phyloP scores from a whole-genome alignment of 352 stramenopile species.

The Phytophthora foliorum region DNA sequence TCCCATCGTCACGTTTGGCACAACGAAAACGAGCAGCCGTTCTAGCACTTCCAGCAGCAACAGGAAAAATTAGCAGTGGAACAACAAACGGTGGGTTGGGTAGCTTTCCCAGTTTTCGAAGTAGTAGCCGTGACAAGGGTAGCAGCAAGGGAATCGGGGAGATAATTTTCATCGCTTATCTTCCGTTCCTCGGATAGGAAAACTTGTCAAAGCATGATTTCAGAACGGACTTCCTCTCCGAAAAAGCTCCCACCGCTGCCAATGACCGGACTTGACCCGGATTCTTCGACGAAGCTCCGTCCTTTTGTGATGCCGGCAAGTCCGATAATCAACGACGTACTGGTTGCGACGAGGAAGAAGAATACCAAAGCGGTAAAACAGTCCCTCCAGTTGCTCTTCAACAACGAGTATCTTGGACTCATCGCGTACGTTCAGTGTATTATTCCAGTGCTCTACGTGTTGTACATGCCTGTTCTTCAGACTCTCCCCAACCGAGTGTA shows the following conservation, averaged over 20 bases:
- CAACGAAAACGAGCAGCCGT: slow-evolving; percentile 9
- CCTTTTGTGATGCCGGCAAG: slow-evolving; percentile 2
- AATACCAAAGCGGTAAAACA: slow-evolving; percentile 36
- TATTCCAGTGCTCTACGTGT: slow-evolving; percentile 37
- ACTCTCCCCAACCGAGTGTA: slow-evolving; percentile 25
- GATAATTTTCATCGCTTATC: slow-evolving; percentile 5
- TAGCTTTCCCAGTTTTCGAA: slow-evolving; percentile 5
- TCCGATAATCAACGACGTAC: slow-evolving; percentile 14
- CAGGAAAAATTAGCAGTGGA: slow-evolving; percentile 6
- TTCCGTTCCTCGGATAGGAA: neutral
- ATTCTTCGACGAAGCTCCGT: slow-evolving; percentile 9
- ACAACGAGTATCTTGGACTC: slow-evolving; percentile 44
- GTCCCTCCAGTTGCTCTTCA: slow-evolving; percentile 40
- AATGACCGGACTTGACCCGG: neutral
- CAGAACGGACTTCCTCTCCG: neutral
- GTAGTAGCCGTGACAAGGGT: neutral
- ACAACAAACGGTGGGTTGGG: neutral
- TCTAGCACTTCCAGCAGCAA: neutral
- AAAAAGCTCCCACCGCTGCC: neutral
- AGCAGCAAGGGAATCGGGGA: neutral
- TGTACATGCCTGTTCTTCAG: slow-evolving; percentile 28
- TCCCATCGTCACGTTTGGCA: slow-evolving; percentile 1
- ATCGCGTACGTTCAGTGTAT: slow-evolving; percentile 38
- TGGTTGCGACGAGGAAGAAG: slow-evolving; percentile 18
- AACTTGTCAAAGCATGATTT: slow-evolving; percentile 5